Evolutionary conservation across 1,284 basidiomycete species (phyloP).

Genomic region (Salmacisia buchloeana): DNA sequence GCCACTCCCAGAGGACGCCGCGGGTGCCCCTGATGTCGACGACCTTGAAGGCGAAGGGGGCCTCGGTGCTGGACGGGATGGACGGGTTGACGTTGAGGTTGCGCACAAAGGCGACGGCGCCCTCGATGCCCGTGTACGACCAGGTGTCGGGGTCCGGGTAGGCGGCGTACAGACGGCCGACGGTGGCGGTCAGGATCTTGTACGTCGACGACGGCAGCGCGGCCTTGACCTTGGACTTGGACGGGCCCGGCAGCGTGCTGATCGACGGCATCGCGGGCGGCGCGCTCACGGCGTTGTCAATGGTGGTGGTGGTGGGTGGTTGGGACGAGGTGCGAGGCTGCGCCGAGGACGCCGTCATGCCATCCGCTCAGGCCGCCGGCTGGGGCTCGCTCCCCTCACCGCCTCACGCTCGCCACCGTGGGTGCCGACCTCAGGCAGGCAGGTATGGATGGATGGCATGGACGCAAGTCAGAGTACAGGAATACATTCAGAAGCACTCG

Average conservation of each 20-base stretch:
- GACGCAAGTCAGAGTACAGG: background rate
- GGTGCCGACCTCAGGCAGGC: background rate
- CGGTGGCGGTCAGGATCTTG: constrained; percentile 49
- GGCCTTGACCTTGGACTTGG: constrained; percentile 48
- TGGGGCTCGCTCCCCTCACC: background rate
- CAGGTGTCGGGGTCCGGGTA: constrained; percentile 28
- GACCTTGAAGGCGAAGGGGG: constrained; percentile 38
- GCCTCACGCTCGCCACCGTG: background rate
- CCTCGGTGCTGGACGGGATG: constrained; percentile 11
- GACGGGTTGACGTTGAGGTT: constrained; percentile 17
- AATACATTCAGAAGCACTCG: background rate
- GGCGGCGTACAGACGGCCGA: constrained; percentile 45
- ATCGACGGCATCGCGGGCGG: constrained; percentile 32
- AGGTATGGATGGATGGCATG: too few relatives aligned
- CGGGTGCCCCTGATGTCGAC: constrained; percentile 60
- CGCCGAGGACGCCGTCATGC: background rate
- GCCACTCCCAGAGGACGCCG: constrained; percentile 76
- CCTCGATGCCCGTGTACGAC: constrained; percentile 44
- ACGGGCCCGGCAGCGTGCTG: constrained; percentile 39
- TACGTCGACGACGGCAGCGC: constrained; percentile 39
- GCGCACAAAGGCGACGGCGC: constrained; percentile 44
- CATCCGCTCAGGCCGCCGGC: background rate
- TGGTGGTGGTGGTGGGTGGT: background rate
- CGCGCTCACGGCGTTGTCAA: background rate
- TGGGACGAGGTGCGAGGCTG: background rate